Evolutionary conservation across 1,284 basidiomycete genomes (phyloP).

Genomic region (Fomitiporia mediterranea): DNA sequence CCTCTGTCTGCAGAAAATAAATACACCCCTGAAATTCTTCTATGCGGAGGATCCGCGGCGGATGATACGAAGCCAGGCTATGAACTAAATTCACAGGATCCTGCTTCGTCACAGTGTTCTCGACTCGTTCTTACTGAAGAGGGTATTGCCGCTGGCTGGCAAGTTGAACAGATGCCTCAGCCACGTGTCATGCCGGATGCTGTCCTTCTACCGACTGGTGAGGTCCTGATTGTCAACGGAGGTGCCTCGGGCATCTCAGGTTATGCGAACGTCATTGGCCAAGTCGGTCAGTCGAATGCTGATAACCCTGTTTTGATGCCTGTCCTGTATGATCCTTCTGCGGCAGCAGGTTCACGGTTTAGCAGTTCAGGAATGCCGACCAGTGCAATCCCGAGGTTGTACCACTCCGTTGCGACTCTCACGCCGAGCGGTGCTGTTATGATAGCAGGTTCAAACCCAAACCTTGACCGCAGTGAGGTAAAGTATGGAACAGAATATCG

Average conservation of each 20-base stretch:
- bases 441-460: conserved; percentile 82
- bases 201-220: conserved; percentile 77
- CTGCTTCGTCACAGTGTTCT: conserved; percentile 69
- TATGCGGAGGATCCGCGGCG: conserved; percentile 74
- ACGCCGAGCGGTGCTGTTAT: conserved; percentile 67
- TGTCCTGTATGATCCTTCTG: conserved; percentile 69
- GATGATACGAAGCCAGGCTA: conserved; percentile 57
- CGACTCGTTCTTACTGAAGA: conserved; percentile 60
- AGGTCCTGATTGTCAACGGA: conserved; percentile 74
- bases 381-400: conserved; percentile 73
- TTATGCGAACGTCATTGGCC: conserved; percentile 73
- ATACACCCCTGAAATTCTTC: conserved; percentile 65
- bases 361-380: conserved; percentile 54
- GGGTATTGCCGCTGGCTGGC: conserved; percentile 70
- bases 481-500: conserved; percentile 76
- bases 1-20: conserved; percentile 60
- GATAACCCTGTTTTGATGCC: conserved; percentile 73
- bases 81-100: conserved; percentile 63
- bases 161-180: conserved; percentile 68
- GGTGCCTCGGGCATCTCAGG: conserved; percentile 74
- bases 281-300: conserved; percentile 73
- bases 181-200: conserved; percentile 75
- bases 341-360: conserved; percentile 59
- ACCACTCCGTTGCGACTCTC: conserved; percentile 76
- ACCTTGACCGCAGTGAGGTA: conserved; percentile 66